Percentiles rank a stretch among this genome's conserved stretches.
Evolutionary conservation across 495 filamentous ascomycete species (phyloP).

Genomic region (Penicillium manginii): DNA sequence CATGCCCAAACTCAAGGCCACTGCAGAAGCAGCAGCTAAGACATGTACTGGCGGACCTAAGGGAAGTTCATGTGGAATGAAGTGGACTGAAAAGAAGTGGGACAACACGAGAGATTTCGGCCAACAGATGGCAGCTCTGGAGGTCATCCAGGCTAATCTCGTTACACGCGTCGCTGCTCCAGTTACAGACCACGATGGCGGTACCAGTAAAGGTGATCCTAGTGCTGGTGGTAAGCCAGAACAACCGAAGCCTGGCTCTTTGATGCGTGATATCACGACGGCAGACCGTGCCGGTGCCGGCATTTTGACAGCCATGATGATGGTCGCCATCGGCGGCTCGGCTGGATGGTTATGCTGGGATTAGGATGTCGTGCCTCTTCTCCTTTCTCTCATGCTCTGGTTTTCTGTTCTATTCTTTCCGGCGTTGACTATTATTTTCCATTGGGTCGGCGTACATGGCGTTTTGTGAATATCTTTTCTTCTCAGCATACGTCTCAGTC

Average conservation of each 20-base stretch:
- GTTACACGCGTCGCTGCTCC: constrained; percentile 50
- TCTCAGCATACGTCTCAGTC: neutral
- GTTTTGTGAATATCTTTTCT: constrained; percentile 24
- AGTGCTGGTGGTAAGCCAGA: constrained; percentile 54
- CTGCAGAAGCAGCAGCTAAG: constrained; percentile 68
- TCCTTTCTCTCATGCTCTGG: too few species aligned
- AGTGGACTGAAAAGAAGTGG: constrained; percentile 53
- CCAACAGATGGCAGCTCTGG: constrained; percentile 73
- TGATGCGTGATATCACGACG: constrained; percentile 28
- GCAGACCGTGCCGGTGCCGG: constrained; percentile 40
- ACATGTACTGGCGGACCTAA: constrained; percentile 53
- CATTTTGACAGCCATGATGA: constrained; percentile 38
- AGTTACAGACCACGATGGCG: constrained; percentile 68
- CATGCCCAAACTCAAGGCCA: constrained; percentile 66
- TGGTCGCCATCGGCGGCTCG: constrained; percentile 31
- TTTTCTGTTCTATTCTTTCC: neutral
- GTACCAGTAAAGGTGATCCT: constrained; percentile 74
- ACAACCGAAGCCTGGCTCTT: constrained; percentile 13
- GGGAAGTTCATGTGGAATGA: constrained; percentile 62
- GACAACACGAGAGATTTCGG: constrained; percentile 58
- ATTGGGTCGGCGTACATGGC: constrained; percentile 9
- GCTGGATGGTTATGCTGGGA: constrained; percentile 40
- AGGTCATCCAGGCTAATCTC: constrained; percentile 64
- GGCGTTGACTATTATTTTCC: neutral
- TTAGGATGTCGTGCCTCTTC: constrained; percentile 11